Conservation (phyloP, 1,284 basidiomycete species). For the Microbotryum intermedium region DNA sequence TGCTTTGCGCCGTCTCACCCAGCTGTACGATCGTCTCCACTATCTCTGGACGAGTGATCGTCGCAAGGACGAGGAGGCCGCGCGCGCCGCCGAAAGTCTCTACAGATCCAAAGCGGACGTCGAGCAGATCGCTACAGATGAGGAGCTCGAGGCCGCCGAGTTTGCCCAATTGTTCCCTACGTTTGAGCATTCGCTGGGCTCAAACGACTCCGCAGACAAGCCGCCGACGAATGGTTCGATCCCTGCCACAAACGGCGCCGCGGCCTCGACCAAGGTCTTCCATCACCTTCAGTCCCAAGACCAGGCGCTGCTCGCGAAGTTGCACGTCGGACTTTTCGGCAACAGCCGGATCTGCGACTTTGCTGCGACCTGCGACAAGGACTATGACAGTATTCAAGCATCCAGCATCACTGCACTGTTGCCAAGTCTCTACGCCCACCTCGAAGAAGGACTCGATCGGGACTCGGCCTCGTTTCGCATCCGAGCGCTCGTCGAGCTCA, state of each 20-base stretch:
- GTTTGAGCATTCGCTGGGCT: slow-evolving; percentile 44
- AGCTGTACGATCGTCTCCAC: slow-evolving; percentile 59
- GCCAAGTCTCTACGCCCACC: slow-evolving; percentile 14
- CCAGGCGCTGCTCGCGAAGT: slow-evolving; percentile 17
- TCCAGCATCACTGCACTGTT: slow-evolving; percentile 17
- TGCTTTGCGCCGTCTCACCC: slow-evolving; percentile 43
- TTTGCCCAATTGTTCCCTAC: slow-evolving; percentile 33
- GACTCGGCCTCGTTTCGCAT: slow-evolving; percentile 18
- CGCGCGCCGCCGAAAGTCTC: slow-evolving; percentile 60
- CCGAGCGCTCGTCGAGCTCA: slow-evolving; percentile 21
- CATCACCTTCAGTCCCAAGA: slow-evolving; percentile 15
- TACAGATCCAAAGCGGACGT: slow-evolving; percentile 64
- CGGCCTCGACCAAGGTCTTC: slow-evolving; percentile 1
- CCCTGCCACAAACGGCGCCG: background rate
- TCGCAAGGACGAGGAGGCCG: slow-evolving; percentile 57
- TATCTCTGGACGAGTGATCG: slow-evolving; percentile 77
- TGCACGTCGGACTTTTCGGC: slow-evolving; percentile 19
- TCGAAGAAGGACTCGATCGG: slow-evolving; percentile 24
- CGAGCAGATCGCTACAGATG: slow-evolving; percentile 57
- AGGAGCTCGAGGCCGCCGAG: slow-evolving; percentile 42
- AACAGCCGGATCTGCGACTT: background rate
- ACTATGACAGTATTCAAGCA: slow-evolving; percentile 3
- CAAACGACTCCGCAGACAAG: slow-evolving; percentile 29
- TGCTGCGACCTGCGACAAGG: background rate
- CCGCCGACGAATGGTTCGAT: background rate